Base-by-base conservation (phyloP, 2,329 filamentous ascomycete genomes). In the Moelleriella libera region DNA sequence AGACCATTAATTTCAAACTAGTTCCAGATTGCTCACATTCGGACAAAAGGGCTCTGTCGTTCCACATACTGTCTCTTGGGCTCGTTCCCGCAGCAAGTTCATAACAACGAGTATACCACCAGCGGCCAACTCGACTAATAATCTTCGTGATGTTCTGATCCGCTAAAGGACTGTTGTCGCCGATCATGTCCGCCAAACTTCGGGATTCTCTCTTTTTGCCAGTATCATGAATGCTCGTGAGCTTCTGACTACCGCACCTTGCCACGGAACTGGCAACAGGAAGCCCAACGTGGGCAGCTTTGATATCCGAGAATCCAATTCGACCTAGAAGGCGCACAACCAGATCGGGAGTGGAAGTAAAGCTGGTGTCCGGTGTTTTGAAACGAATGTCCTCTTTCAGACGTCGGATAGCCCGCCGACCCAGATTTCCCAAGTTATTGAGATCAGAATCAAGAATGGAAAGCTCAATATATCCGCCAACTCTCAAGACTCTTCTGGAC, bases 61-160 rank as follows among this genome's bases (percentile, higher is more conserved):
- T 75, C 83, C 89, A 97, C 54, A 97, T 85, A 61, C 84, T 77
- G 50, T 58, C 62, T 61, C 45, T 71, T 55, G 32, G 68, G 62
- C 50, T 49, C 37, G 53, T 50, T n/a, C 76, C 63, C 7, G 81
- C 70, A 5, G 76, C 72, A 48, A 75, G 78, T 65, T 96, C 90
- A 62, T 96, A 97, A 69, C 90, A 96, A 46, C 85, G 80, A 8
- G 80, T 85, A 65, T 95, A 97, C 92, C 92, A 98, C 88, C 90
- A 97, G 42, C 92, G 77, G 2, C 88, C 90, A 9, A 97, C 90
- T 52, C 82, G 83, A 12, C 88, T 84, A 28, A 97, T 88, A 74
- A 94, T 94, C 59, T 87, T 89, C 11, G 88, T 87, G 59, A 97
- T 95, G 54, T 80, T 83, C 58, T 88, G 86, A 54, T 95, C 88